Base-by-base conservation (phyloP, 2,329 filamentous ascomycete genomes). In the Fusarium metavorans region DNA sequence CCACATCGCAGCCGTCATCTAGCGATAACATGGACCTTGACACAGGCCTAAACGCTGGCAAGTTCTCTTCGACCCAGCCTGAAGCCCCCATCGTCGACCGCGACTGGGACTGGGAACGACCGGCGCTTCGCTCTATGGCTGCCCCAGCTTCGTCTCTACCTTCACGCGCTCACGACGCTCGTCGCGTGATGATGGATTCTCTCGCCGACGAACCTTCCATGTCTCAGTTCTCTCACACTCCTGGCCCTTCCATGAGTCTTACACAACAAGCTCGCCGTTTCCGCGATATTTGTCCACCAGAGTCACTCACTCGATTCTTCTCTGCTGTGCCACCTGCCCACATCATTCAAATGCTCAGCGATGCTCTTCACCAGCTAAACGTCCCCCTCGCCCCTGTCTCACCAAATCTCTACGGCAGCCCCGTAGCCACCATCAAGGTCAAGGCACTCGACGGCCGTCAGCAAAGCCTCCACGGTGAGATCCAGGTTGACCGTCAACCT, bases 221-320 rank as follows among this genome's bases (percentile, higher is more conserved):
- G 90, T 90, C 87, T 69, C 97, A 98, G 82, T 98, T 98, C 87
- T 93, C 94, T 6, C 88, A 92, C 60, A 91, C 88, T 4, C 95
- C 94, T 0, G 90, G 92, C 7, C 92, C 98, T 0, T 94, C 95
- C 1, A 85, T 98, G 71, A 94, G 91, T 52, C 89, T 97, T 45
- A 99, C 97, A 1, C 97, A 99, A 82, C 93, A 93, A 71, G 97
- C 97, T 5, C 93, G 93, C 34, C 91, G 90, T 52, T 99, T 98
- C 87, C 90, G 91, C 74, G 97, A 99, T 81, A 97, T 99, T 77
- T 91, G 98, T 50, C 97, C 97, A 0, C 88, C 93, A 9, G 94
- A 97, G 81, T 92, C 94, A 0, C 90, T 99, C 72, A 96, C 96
- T 8, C 93, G 95, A 66, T 99, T 99, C 88, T 95, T 97, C 84